phyloP scores from a whole-genome alignment of 768 basidiomycete genomes.

The Boletus eberwhitei region DNA sequence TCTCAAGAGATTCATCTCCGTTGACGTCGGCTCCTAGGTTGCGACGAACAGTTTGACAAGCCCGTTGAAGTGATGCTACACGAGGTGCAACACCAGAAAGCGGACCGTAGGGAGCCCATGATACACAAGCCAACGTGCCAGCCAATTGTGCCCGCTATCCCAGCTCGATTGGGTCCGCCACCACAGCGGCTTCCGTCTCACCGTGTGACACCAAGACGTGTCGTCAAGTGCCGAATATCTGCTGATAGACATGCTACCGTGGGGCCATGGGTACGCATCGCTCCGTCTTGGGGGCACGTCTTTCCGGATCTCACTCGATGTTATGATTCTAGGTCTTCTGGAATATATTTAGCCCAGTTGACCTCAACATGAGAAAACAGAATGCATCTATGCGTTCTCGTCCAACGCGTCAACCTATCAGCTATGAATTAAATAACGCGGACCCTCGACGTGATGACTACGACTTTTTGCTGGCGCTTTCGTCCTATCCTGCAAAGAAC shows the following conservation, averaged over 20 bases:
- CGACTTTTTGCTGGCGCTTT: conserved; percentile 46
- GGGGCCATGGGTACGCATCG: conserved; percentile 50
- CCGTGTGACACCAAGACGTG: conserved; percentile 42
- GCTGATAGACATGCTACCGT: conserved; percentile 48
- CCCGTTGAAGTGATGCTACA: conserved; percentile 51
- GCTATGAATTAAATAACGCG: conserved; percentile 9
- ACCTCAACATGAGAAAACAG: conserved; percentile 37
- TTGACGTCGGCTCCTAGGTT: conserved; percentile 41
- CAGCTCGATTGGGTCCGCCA: conserved; percentile 33
- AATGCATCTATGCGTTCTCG: conserved; percentile 41
- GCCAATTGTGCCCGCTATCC: conserved; percentile 33
- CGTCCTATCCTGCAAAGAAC: conserved; percentile 40
- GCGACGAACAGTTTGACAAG: conserved; percentile 46
- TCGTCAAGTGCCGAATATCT: conserved; percentile 46
- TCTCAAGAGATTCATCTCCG: not conserved
- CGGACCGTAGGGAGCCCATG: conserved; percentile 10
- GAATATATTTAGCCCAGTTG: conserved; percentile 40
- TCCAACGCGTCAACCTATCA: conserved; percentile 12
- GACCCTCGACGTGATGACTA: conserved; percentile 42
- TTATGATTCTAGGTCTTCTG: conserved; percentile 40
- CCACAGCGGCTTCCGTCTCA: conserved; percentile 51
- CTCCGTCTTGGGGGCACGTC: not conserved
- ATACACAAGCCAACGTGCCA: conserved; percentile 29
- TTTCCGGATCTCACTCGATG: not conserved
- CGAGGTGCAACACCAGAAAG: conserved; percentile 37